Evolutionary conservation across 176 grass and related monocot genomes (phyloP).

Genomic region (Carex parvula): DNA sequence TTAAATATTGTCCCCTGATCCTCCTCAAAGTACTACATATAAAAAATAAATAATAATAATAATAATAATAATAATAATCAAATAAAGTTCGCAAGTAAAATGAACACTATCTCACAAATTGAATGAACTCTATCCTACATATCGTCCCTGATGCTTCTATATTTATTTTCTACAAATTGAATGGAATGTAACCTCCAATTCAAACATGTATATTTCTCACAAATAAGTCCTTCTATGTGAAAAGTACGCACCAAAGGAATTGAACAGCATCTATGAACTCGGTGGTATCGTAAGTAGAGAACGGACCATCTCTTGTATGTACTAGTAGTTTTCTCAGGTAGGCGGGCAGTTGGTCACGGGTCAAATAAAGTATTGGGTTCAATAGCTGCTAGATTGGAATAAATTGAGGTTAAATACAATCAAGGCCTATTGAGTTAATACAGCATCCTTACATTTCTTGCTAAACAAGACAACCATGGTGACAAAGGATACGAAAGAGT

Average conservation of each 20-base stretch:
- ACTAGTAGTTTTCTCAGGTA: constrained; percentile 93
- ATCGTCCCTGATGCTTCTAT: neutral
- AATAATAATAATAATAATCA: constrained; percentile 7
- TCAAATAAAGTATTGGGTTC: constrained; percentile 34
- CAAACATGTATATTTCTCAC: neutral
- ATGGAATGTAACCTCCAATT: neutral
- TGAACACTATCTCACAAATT: too few relatives aligned
- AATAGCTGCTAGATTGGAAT: neutral
- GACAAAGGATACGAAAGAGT: neutral
- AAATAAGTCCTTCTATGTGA: constrained; percentile 4
- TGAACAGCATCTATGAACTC: constrained; percentile 79
- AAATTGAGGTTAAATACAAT: neutral
- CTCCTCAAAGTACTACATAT: constrained; percentile 76
- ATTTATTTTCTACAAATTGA: neutral
- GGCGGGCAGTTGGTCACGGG: constrained; percentile 48
- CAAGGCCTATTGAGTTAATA: neutral
- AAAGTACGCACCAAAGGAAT: constrained; percentile 78
- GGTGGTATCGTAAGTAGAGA: constrained; percentile 57
- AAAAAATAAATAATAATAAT: constrained; percentile 30
- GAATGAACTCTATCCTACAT: too few relatives aligned
- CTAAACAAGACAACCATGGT: neutral
- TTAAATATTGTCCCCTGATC: constrained; percentile 79
- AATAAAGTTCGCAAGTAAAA: constrained; percentile 10
- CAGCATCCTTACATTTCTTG: neutral
- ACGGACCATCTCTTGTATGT: constrained; percentile 57